These are phyloP conservation scores for Boletus calvinii DNA, from an alignment of 1,284 basidiomycete genomes.

Conservation along the genomic window DNA sequence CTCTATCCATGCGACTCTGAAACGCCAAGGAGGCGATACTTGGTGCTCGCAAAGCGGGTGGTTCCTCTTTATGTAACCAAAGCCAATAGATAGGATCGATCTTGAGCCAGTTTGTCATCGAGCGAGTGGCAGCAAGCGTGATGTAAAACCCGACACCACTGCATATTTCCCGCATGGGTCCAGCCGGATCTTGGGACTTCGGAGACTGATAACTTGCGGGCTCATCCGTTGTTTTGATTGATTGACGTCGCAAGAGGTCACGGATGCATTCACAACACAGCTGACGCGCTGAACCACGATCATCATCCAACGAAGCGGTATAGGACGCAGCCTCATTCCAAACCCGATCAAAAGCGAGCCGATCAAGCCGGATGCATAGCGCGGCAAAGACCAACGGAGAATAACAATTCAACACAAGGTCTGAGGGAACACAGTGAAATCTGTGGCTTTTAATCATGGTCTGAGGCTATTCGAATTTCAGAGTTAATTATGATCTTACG, in stretches of 20 bases:
- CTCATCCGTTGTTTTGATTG: too few relatives aligned
- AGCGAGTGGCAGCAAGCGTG: too few relatives aligned
- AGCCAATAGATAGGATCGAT: background rate
- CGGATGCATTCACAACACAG: background rate
- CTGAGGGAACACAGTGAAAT: background rate
- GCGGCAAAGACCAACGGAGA: background rate
- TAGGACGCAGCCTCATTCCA: background rate
- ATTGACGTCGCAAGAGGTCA: background rate
- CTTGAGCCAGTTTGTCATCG: background rate
- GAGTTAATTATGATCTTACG: background rate
- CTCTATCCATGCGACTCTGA: slow-evolving; percentile 9
- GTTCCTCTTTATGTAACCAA: slow-evolving; percentile 3
- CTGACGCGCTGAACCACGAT: background rate
- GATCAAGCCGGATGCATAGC: slow-evolving; percentile 8
- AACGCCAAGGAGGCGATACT: slow-evolving; percentile 8
- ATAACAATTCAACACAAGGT: background rate
- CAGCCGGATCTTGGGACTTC: background rate
- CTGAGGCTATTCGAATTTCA: background rate
- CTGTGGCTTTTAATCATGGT: background rate
- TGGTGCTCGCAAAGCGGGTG: background rate
- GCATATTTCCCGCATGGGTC: background rate
- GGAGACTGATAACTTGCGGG: background rate
- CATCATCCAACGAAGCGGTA: background rate
- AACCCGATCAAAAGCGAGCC: background rate
- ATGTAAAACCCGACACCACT: background rate